phyloP scores from a whole-genome alignment of 495 filamentous ascomycete species.

The Neurospora sp. region DNA sequence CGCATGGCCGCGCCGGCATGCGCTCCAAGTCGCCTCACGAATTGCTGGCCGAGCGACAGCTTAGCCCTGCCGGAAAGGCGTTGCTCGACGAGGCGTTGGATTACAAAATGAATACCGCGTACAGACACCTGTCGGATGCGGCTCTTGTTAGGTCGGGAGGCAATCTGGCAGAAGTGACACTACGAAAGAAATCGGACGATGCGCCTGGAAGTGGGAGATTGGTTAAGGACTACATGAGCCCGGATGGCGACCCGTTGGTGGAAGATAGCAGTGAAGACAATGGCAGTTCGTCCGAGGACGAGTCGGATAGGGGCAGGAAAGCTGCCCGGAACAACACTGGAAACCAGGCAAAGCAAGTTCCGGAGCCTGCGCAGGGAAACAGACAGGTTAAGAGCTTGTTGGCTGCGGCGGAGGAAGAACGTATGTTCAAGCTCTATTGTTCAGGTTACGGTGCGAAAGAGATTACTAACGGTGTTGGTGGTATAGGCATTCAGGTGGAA shows the following conservation, averaged over 20 bases:
- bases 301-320: constrained; percentile 41
- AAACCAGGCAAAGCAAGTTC: constrained; percentile 22
- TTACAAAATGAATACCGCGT: constrained; percentile 49
- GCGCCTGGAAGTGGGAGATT: constrained; percentile 47
- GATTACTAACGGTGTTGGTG: constrained; percentile 8
- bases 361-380: constrained; percentile 17
- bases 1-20: constrained; percentile 41
- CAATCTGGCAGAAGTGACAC: constrained; percentile 41
- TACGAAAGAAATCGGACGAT: constrained; percentile 32
- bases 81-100: constrained; percentile 41
- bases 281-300: constrained; percentile 41
- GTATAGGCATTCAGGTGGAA: constrained; percentile 31
- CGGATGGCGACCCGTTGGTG: constrained; percentile 48
- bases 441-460: not conserved
- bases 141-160: constrained; percentile 46
- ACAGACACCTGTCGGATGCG: constrained; percentile 57
- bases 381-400: constrained; percentile 46
- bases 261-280: constrained; percentile 47
- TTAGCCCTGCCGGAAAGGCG: constrained; percentile 29
- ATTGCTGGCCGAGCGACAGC: constrained; percentile 27
- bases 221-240: constrained; percentile 58
- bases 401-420: constrained; percentile 67
- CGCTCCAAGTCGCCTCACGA: constrained; percentile 52
- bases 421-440: constrained; percentile 39
- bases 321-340: constrained; percentile 16